These are phyloP conservation scores for Rhodomyrtus psidioides DNA, from an alignment of 441 rosid species.

Conservation along the genomic window DNA sequence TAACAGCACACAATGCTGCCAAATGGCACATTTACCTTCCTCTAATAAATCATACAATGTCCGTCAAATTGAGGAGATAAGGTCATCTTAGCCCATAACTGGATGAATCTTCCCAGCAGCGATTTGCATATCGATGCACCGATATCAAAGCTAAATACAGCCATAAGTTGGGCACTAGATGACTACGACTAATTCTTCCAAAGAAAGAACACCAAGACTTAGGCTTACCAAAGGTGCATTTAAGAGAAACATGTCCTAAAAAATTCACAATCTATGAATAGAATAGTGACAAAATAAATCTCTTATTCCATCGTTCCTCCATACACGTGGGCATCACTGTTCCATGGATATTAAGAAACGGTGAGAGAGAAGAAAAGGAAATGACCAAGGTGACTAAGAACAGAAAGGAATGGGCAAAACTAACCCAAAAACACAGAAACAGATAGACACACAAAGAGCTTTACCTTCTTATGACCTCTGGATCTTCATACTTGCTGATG, in stretches of 20 bases:
- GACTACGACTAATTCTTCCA: constrained; percentile 25
- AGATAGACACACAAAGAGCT: constrained; percentile 7
- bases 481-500: constrained; percentile 90
- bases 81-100: constrained; percentile 87
- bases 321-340: constrained; percentile 55
- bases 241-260: constrained; percentile 21
- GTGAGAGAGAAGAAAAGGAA: constrained; percentile 47
- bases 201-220: constrained; percentile 6
- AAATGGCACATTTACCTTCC: constrained; percentile 97
- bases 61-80: constrained; percentile 69
- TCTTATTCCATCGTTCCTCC: constrained; percentile 55
- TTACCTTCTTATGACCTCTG: constrained; percentile 94
- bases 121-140: constrained; percentile 77
- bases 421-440: constrained; percentile 18
- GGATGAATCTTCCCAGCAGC: constrained; percentile 94
- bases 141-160: constrained; percentile 46
- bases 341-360: constrained; percentile 55
- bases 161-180: constrained; percentile 29
- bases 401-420: constrained; percentile 15
- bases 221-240: constrained; percentile 12
- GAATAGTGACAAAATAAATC: constrained; percentile 28
- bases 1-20: constrained; percentile 57
- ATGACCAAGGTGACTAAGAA: constrained; percentile 23
- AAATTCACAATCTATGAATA: constrained; percentile 21
- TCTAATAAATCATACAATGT: constrained; percentile 68